Evolutionary conservation across 805 yeast species (phyloP).

Genomic region (Sugiyamaella boreocaroliniensis): DNA sequence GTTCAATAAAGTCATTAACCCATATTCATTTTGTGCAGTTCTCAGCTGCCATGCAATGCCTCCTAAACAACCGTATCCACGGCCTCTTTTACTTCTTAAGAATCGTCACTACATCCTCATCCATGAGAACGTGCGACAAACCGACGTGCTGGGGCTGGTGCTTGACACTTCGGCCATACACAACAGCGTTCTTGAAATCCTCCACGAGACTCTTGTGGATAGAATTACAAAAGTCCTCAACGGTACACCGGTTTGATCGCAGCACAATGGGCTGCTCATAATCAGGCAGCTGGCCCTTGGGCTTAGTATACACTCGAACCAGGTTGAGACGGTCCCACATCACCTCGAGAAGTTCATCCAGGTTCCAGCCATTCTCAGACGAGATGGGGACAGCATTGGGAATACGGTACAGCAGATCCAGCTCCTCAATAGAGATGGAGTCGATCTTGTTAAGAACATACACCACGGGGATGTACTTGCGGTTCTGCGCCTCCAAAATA

Average conservation of each 20-base stretch:
- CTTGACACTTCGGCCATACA: slow-evolving; percentile 86
- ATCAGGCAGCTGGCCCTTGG: slow-evolving; percentile 91
- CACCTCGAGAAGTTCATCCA: slow-evolving; percentile 85
- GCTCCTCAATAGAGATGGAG: slow-evolving; percentile 87
- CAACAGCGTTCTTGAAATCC: slow-evolving; percentile 88
- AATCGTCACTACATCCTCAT: slow-evolving; percentile 96
- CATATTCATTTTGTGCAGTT: background rate
- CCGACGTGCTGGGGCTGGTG: slow-evolving; percentile 98
- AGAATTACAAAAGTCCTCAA: slow-evolving; percentile 93
- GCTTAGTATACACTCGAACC: slow-evolving; percentile 95
- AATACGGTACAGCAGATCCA: slow-evolving; percentile 81
- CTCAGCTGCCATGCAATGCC: background rate
- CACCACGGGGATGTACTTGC: slow-evolving; percentile 92
- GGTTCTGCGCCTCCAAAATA: slow-evolving; percentile 79
- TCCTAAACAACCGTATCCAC: too few relatives aligned
- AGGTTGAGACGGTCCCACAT: slow-evolving; percentile 93
- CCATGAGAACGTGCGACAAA: slow-evolving; percentile 71
- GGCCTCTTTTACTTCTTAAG: slow-evolving; percentile 49
- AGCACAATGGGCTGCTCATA: slow-evolving; percentile 92
- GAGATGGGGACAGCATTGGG: slow-evolving; percentile 98
- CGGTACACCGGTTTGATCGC: slow-evolving; percentile 72
- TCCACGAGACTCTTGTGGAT: slow-evolving; percentile 92
- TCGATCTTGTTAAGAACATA: slow-evolving; percentile 95
- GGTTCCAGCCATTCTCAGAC: slow-evolving; percentile 93
- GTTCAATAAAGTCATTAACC: background rate